These are phyloP conservation scores for Tolypocladium amazonense DNA, from an alignment of 2,329 filamentous ascomycete species.

Conservation along the genomic window DNA sequence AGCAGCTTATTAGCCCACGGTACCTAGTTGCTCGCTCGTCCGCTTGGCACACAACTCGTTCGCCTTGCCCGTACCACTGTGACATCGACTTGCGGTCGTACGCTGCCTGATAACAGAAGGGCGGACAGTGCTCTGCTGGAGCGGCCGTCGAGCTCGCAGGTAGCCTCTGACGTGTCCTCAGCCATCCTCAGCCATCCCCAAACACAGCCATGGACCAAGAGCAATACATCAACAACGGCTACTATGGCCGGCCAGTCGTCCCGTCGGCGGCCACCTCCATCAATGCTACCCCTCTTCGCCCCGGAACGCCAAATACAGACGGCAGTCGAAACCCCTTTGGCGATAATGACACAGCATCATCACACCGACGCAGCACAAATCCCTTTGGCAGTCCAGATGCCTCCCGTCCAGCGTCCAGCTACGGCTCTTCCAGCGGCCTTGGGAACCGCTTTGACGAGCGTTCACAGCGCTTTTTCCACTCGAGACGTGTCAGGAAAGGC, in stretches of 20 bases:
- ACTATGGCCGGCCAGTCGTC: conserved; percentile 14
- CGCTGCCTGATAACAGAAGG: neutral
- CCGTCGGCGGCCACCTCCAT: conserved; percentile 27
- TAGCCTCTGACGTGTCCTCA: neutral
- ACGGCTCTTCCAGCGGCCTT: conserved; percentile 31
- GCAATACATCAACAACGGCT: conserved; percentile 8
- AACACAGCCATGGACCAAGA: conserved; percentile 17
- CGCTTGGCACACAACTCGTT: no score
- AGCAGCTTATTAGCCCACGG: neutral
- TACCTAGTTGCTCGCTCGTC: neutral
- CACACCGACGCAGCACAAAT: conserved; percentile 24
- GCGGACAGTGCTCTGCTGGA: neutral
- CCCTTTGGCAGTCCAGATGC: conserved; percentile 34
- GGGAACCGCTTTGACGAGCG: conserved; percentile 25
- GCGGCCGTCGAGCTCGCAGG: neutral
- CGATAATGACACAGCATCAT: conserved; percentile 27
- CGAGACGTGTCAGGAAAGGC: conserved; percentile 60
- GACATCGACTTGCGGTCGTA: neutral
- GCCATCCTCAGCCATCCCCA: neutral
- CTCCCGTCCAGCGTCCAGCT: conserved; percentile 37
- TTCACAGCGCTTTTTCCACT: conserved; percentile 57
- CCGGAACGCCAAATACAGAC: conserved; percentile 31
- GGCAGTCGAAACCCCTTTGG: conserved; percentile 27
- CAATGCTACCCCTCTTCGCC: conserved; percentile 26
- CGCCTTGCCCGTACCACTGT: no score